Base-by-base conservation (phyloP, 345 rosid genomes). In the Chamaenerion angustifolium region DNA sequence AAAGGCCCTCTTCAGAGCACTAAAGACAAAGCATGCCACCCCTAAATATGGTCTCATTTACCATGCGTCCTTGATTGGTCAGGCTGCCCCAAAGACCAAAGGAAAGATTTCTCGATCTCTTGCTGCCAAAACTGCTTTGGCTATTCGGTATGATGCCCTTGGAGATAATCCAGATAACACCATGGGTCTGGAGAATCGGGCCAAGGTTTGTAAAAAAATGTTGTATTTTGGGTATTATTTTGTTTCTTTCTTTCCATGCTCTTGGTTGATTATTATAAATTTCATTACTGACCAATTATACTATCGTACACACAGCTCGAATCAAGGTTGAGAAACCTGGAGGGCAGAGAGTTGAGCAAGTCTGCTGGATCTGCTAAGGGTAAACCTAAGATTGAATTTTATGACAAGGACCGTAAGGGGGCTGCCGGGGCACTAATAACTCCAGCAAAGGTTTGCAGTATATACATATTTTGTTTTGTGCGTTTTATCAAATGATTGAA, bases 61-160 rank as follows among this genome's bases (percentile, higher is more conserved):
- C 70, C 98, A 87, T 48, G 98, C 95, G n/a, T 78, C 96, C 15
- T 58, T 87, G 65, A 82, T 92, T 61, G 88, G 83, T 37, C 96
- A 92, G 69, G 96, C 98, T 2, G 75, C 85, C 19, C 85, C 93
- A 1, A 86, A 86, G 55, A 62, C 74, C 56, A 90, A 86, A 65
- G 96, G 96, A 16, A 86, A 81, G 53, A 86, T 90, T 56, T 76
- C 98, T 27, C 67, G 95, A 50, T 90, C 98, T 27, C 78, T 86
- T 31, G 94, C 95, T 56, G 86, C 95, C 10, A 90, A 86, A 71
- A 62, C 95, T 49, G 81, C 78, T 3, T 61, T 86, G 60, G 82
- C 95, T 31, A 78, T 90, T 58, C 68, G 98, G 3, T 83, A 47
- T 12, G 98, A 90, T 73, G 98, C 96, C 48, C 87, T 90, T 54